Base-by-base conservation (phyloP, 176 grass and related monocot genomes). In the Carex cristatella region DNA sequence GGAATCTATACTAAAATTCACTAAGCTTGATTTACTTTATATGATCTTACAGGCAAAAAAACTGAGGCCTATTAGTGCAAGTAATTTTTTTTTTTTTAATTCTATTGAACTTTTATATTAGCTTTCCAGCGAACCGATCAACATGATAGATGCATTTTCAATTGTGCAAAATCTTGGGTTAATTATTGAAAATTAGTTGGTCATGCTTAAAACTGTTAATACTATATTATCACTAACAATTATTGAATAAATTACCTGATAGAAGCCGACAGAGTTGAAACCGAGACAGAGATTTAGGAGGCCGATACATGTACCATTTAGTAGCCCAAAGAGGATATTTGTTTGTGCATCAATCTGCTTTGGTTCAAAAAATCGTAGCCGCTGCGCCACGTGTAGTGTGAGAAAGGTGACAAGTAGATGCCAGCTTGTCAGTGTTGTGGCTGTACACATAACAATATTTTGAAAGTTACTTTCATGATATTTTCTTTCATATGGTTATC, bases 201-300 rank as follows among this genome's bases (percentile, higher is more conserved):
- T 5, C 8, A 4, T 54, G 54, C 55, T 15, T 11, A 55, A 55
- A 76, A 76, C 19, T 76, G 12, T 31, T 76, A 13, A 46, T 46
- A 46, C 5, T 46, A 55, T 11, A 76, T 75, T 55, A 53, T 55
- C 49, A 30, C 72, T 76, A 44, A 55, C 48, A 55, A 3, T 46
- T 12, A 19, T 10, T 27, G 5, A 77, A 31, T 56, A 15, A 65
- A 82, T 87, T 84, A 86, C 96, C 93, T 98, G 93, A 61, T 98
- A 98, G 87, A 98, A 98, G 49, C 96, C 96, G 59, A 98, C 76
- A 57, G 96, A 98, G 85, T 98, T 98, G 91, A 98, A 98, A 37
- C 93, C 96, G 13, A 98, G 96, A 70, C 93, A 95, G 27, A 98
- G 96, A 69, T 98, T 98, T 58, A 98, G 96, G 83, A 98, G 91